Base-by-base conservation (phyloP, 441 rosid genomes). In the Populus hybrid region DNA sequence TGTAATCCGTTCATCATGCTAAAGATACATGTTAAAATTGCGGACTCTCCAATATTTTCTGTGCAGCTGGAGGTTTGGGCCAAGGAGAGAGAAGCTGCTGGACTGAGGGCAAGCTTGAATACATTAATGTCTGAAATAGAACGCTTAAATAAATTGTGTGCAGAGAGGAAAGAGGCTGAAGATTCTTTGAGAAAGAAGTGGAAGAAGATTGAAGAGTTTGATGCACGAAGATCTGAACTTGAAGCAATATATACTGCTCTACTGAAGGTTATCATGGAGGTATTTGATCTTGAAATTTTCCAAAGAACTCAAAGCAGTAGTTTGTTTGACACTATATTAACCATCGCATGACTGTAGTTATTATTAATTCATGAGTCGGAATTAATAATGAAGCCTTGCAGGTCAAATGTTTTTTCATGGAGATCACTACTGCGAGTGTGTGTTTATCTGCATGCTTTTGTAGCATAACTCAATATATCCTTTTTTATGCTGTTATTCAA, bases 191-290 rank as follows among this genome's bases (percentile, higher is more conserved):
- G 85, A 80, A 93, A 91, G 89, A 95, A 93, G 85, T 93, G 98
- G 99, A 93, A 91, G 90, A 95, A 95, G 87, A 93, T 95, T 79
- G 95, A 95, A 85, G 98, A 92, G 85, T 93, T 95, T 81, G 97
- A 95, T 83, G 82, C 94, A 64, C 92, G 99, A 28, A 91, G 99
- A 89, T 92, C 96, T 61, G 97, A 95, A 87, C 97, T 95, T 78
- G 99, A 93, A 87, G 82, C 91, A 57, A 85, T 95, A 77, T 95
- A 91, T 84, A 89, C 88, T 78, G 88, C 98, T 86, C 83, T 95
- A 72, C 87, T 95, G 79, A 92, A 89, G 90, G 94, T 96, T 79
- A 93, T 89, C 82, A 85, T 86, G 97, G 99, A 78, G 83, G 28
- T 53, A 46, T 67, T 20, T 35, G 30, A 9, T 53, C 67, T 76